Evolutionary conservation across 164 flowering plant species (phyloP), one percentile per base, ranked within the genome.

Genomic region (Santalum album): DNA sequence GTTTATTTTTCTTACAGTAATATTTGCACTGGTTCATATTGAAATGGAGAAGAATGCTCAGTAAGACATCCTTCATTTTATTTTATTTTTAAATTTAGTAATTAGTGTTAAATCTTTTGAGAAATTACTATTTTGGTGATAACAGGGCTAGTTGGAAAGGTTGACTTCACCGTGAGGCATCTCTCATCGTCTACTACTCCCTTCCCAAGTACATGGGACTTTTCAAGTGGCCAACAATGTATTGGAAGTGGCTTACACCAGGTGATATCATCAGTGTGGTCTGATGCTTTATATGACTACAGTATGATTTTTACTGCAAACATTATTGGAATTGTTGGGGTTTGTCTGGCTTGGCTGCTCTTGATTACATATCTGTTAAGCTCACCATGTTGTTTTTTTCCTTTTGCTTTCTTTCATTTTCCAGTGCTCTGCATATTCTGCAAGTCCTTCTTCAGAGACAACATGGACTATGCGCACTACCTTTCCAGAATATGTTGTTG

Each of bases 401-500:
- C 22, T 25, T 46, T 15, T 39, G 29, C 16, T 54, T 55, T 50
- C 22, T 25, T 46, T 15, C 34, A 29, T 18, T 54, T 55, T 50
- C 27, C 71, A 91, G 98, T 91, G 98, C 57, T 74, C 96, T 47
- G 98, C 96, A 38, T 91, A 75, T 69, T n/a, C 66, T 47, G 83
- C 96, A 20, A 72, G 39, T 69, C 65, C 86, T 56, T 58, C 91
- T 54, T 77, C 96, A 39, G 94, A 83, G 72, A 83, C 78, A 52
- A 89, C 96, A 22, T 92, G 96, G 98, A 84, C 96, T 1, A 84
- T 83, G 96, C 87, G 81, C 19, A 58, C 96, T 43, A 89, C 94
- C 49, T 89, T 92, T 66, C 98, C 96, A 44, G 98, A 89, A 80
- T 92, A 92, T 74, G 90, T 86, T 56, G 96, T 92, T 65, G 96